These are phyloP conservation scores for Lasiodiplodia gonubiensis DNA, from an alignment of 2,329 filamentous ascomycete species.

Conservation along the genomic window DNA sequence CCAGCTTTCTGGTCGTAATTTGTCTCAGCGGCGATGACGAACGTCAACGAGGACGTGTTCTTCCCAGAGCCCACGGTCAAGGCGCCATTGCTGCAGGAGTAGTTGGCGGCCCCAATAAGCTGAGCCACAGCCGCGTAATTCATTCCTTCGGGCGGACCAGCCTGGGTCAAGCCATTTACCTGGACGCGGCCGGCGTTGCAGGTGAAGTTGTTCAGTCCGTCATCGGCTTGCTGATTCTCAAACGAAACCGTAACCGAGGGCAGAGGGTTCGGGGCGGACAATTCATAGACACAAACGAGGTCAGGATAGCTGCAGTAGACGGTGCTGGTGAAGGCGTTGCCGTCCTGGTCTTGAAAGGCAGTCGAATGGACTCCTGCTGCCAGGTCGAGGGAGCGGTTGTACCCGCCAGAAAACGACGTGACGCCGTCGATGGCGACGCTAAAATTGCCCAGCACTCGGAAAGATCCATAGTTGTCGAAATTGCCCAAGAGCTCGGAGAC, in stretches of 20 bases:
- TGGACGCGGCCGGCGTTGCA: slow-evolving; percentile 44
- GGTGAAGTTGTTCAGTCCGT: slow-evolving; percentile 37
- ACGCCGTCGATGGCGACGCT: slow-evolving; percentile 48
- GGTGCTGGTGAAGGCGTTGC: slow-evolving; percentile 40
- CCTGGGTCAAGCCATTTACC: slow-evolving; percentile 48
- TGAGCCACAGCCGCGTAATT: slow-evolving; percentile 50
- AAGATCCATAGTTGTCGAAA: slow-evolving; percentile 52
- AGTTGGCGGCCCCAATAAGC: slow-evolving; percentile 35
- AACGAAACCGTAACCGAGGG: slow-evolving; percentile 51
- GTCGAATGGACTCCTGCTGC: slow-evolving; percentile 49
- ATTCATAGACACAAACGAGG: slow-evolving; percentile 48
- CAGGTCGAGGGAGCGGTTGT: slow-evolving; percentile 54
- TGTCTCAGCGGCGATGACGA: slow-evolving; percentile 55
- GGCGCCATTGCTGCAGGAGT: slow-evolving; percentile 30
- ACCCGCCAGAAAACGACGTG: slow-evolving; percentile 36
- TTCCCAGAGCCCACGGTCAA: slow-evolving; percentile 30
- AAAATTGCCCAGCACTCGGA: slow-evolving; percentile 56
- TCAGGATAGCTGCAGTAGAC: slow-evolving; percentile 55
- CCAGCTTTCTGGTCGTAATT: slow-evolving; percentile 60
- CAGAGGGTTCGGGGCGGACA: slow-evolving; percentile 42
- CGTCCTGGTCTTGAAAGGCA: slow-evolving; percentile 37
- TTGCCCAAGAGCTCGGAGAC: slow-evolving; percentile 48
- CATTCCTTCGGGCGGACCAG: slow-evolving; percentile 52
- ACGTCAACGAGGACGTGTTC: slow-evolving; percentile 38
- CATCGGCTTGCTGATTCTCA: slow-evolving; percentile 49